Evolutionary conservation across 2,329 filamentous ascomycete species (phyloP).

Genomic region (Lachnellula cervina): DNA sequence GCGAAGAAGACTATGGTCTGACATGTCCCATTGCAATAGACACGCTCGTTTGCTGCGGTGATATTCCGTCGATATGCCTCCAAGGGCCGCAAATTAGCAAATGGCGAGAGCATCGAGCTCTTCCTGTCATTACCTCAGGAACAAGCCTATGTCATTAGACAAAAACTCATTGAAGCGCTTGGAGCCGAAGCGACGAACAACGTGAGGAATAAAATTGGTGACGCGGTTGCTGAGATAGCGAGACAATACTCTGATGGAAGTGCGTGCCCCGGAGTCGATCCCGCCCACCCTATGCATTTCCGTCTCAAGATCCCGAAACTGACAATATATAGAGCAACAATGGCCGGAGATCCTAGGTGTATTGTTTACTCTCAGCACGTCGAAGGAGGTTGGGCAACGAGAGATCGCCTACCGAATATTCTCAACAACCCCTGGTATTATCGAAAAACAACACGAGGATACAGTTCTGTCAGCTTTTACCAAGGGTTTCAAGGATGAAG

Average conservation of each 20-base stretch:
- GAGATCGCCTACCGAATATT: conserved; percentile 95
- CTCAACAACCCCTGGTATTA: conserved; percentile 88
- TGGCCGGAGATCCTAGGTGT: conserved; percentile 87
- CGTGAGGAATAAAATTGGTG: conserved; percentile 91
- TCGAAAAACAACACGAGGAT: conserved; percentile 91
- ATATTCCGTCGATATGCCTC: conserved; percentile 92
- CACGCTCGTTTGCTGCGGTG: conserved; percentile 85
- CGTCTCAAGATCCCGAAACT: conserved; percentile 14
- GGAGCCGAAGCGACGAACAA: conserved; percentile 65
- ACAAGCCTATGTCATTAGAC: conserved; percentile 72
- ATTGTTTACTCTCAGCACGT: conserved; percentile 88
- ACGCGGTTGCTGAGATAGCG: conserved; percentile 93
- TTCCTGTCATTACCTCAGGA: conserved; percentile 75
- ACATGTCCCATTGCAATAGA: conserved; percentile 44
- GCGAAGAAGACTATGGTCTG: background rate
- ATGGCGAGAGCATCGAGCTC: conserved; percentile 70
- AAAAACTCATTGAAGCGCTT: conserved; percentile 76
- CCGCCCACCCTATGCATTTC: background rate
- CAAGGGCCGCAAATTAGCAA: conserved; percentile 73
- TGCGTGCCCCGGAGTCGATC: conserved; percentile 41
- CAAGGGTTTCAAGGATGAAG: conserved; percentile 85
- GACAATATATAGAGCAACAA: conserved; percentile 56
- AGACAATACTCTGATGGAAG: conserved; percentile 91
- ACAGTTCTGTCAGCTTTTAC: conserved; percentile 85
- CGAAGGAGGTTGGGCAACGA: conserved; percentile 73